phyloP scores from a whole-genome alignment of 129 eudicot species.

The Arctium lappa region DNA sequence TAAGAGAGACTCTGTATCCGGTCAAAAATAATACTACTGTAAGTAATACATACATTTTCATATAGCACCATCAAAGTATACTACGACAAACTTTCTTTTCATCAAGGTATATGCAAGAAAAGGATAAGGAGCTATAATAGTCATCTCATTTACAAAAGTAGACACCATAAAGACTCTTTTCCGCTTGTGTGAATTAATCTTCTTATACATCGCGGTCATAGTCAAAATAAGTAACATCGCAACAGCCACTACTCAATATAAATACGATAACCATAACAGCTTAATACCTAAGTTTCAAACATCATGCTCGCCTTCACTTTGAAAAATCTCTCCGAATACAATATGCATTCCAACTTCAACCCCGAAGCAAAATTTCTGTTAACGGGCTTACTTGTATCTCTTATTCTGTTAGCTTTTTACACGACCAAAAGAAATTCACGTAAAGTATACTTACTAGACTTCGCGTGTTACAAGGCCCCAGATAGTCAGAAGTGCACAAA shows the following conservation, averaged over 20 bases:
- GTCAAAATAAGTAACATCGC: neutral
- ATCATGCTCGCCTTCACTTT: constrained; percentile 15
- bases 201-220: constrained; percentile 14
- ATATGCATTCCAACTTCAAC: constrained; percentile 11
- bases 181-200: neutral
- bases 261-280: neutral
- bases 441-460: constrained; percentile 42
- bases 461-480: constrained; percentile 56
- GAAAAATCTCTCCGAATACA: neutral
- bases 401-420: constrained; percentile 11
- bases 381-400: constrained; percentile 10
- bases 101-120: constrained; percentile 8
- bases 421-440: constrained; percentile 11
- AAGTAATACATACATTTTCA: no score
- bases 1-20: no score
- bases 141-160: neutral
- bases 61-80: neutral
- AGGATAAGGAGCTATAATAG: neutral
- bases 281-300: neutral
- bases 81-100: neutral
- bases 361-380: constrained; percentile 6
- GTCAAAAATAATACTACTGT: no score
- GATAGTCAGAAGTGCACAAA: constrained; percentile 30
- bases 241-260: constrained; percentile 1
- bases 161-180: neutral